Conservation (phyloP, 257 asterid species). For the Paulownia fortunei region DNA sequence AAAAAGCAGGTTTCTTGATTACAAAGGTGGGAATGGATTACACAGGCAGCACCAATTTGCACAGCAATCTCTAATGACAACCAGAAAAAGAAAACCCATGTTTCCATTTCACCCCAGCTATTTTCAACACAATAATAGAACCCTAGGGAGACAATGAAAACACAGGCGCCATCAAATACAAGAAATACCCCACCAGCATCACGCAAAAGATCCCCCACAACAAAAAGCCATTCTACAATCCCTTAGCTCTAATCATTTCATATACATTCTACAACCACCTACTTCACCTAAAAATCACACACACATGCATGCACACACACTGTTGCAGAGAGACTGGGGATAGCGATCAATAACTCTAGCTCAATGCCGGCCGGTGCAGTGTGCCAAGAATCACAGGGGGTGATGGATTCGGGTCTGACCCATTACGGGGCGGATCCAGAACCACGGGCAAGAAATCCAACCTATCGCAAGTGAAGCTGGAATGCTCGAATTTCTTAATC, state of each 20-base stretch:
- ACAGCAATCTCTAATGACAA: not conserved
- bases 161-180: constrained; percentile 20
- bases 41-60: too few species aligned
- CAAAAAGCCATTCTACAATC: not conserved
- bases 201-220: constrained; percentile 5
- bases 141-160: constrained; percentile 40
- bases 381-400: constrained; percentile 42
- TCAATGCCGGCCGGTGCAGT: not conserved
- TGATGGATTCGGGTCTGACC: constrained; percentile 37
- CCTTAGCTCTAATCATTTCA: not conserved
- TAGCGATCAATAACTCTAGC: not conserved
- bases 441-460: constrained; percentile 48
- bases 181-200: not conserved
- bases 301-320: not conserved
- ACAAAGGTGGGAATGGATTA: not conserved
- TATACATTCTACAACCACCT: not conserved
- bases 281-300: not conserved
- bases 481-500: constrained; percentile 11
- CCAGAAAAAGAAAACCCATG: constrained; percentile 21
- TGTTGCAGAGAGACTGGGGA: not conserved
- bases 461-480: constrained; percentile 26
- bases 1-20: too few species aligned
- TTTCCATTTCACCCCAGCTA: constrained; percentile 49
- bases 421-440: constrained; percentile 50
- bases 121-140: not conserved